Evolutionary conservation across 345 rosid species (phyloP), one percentile per base, ranked within the genome.

Genomic region (Acer saccharum): DNA sequence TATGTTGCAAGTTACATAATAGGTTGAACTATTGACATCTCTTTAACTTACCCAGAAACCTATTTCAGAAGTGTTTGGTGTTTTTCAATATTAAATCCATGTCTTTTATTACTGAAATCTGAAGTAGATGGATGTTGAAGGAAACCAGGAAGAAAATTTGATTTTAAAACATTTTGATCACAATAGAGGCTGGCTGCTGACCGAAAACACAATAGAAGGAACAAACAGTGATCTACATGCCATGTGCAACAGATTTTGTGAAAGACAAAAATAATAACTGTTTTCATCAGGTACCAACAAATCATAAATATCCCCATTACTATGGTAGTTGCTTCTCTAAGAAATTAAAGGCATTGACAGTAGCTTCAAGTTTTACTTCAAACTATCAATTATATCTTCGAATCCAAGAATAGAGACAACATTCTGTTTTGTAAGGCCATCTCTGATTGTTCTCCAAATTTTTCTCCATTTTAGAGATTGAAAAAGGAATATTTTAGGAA

Each of bases 1-100:
- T 69, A 14, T 77, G 73, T 75, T 64, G 60, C 68, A 80, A 76
- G 77, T 60, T 61, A 54, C 72, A 77, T 4, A 35, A 76, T 48
- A 80, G 66, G 48, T 66, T 74, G 71, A 77, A 76, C 74, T 71
- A 46, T 32, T 52, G 67, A 69, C 54, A 21, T 27, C 70, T 10
- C 60, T 54, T 74, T 71, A 29, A 72, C 76, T 50, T 67, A 55
- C 17, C 61, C 41, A 67, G 39, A 73, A 62, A 43, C 44, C 23
- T 27, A 69, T 29, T 71, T 65, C 25, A 70, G 29, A 77, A 65
- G 5, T 27, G 12, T 63, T n/a, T 29, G n/a, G 20, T 20, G 6
- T 78, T 48, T 29, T 17, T 75, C 57, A 75, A 4, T 35, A 16
- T 41, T 43, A 14, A 48, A 64, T 12, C 10, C 2, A 68, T 9